Evolutionary conservation across 495 filamentous ascomycete species (phyloP).

Genomic region (Neurospora sp.): DNA sequence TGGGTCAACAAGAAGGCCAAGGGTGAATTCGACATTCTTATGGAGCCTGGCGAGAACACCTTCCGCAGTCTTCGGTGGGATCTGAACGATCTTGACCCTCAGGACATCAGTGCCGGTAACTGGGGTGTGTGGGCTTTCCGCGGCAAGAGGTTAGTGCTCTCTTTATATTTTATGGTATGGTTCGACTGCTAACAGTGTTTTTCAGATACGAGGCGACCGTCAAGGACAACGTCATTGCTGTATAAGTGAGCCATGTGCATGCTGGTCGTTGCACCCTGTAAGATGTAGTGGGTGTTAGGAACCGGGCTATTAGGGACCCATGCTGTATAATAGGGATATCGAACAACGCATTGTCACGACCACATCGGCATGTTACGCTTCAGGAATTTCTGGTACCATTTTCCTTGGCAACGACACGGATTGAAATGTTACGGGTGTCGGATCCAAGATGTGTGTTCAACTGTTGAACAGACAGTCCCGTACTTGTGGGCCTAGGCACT

Average conservation of each 20-base stretch:
- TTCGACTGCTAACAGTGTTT: constrained; percentile 18
- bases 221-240: constrained; percentile 26
- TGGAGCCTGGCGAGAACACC: constrained; percentile 86
- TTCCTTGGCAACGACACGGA: background rate
- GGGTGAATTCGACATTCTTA: constrained; percentile 83
- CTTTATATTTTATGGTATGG: background rate
- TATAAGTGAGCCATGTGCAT: background rate
- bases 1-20: constrained; percentile 77
- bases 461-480: background rate
- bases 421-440: background rate
- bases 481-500: background rate
- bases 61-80: constrained; percentile 97
- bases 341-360: background rate
- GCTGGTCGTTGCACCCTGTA: constrained; percentile 3
- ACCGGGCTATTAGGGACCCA: background rate
- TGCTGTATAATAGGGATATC: background rate
- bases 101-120: constrained; percentile 89
- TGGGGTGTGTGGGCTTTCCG: constrained; percentile 96
- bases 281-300: background rate
- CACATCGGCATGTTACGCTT: background rate
- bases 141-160: constrained; percentile 74
- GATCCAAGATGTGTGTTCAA: background rate
- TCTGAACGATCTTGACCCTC: constrained; percentile 87
- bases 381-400: background rate
- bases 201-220: constrained; percentile 52